Evolutionary conservation across 768 basidiomycete genomes (phyloP).

Genomic region (Hemileccinum impolitum): DNA sequence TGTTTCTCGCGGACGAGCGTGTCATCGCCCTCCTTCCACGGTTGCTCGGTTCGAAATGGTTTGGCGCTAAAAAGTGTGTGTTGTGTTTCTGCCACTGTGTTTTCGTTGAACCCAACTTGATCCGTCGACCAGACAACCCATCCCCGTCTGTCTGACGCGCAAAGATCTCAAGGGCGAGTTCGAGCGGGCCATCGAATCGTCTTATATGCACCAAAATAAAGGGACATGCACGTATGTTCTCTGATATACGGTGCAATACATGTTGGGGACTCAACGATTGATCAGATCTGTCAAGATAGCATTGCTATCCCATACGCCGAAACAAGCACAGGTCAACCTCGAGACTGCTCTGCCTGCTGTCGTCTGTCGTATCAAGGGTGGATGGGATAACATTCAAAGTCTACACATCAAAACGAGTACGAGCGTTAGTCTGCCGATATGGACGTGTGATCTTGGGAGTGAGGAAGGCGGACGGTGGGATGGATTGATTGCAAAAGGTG

Average conservation of each 20-base stretch:
- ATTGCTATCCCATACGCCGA: constrained; percentile 63
- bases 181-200: constrained; percentile 88
- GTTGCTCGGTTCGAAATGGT: constrained; percentile 86
- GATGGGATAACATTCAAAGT: constrained; percentile 90
- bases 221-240: constrained; percentile 85
- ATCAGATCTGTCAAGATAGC: constrained; percentile 82
- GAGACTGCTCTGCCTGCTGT: constrained; percentile 73
- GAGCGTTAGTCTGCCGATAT: constrained; percentile 85
- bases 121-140: constrained; percentile 68
- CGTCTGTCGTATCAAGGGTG: constrained; percentile 64
- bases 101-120: background rate
- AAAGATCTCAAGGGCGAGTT: constrained; percentile 92
- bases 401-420: constrained; percentile 87
- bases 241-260: background rate
- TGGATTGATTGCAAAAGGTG: constrained; percentile 20
- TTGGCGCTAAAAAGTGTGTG: constrained; percentile 91
- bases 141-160: constrained; percentile 84
- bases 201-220: constrained; percentile 93
- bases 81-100: background rate
- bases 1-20: constrained; percentile 93
- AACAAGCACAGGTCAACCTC: constrained; percentile 78
- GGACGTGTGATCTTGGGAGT: constrained; percentile 72
- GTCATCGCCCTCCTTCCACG: constrained; percentile 84
- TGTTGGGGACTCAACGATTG: background rate
- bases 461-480: constrained; percentile 32